Evolutionary conservation across 2,329 filamentous ascomycete genomes (phyloP).

Genomic region (Diplodia intermedia): DNA sequence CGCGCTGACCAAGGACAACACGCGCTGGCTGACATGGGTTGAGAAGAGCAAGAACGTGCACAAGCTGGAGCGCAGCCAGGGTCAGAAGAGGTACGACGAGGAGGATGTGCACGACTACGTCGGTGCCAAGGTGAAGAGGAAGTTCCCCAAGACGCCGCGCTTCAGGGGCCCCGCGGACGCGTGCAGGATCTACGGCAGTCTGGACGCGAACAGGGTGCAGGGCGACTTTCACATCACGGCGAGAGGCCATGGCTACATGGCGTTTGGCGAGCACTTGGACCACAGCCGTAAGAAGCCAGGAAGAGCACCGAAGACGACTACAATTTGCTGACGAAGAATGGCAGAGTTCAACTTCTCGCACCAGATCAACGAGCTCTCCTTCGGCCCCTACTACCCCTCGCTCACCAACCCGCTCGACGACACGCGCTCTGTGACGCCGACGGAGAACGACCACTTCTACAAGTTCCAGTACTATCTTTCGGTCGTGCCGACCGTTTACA

Average conservation of each 20-base stretch:
- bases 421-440: slow-evolving; percentile 75
- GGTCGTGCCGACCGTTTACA: slow-evolving; percentile 93
- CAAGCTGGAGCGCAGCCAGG: slow-evolving; percentile 51
- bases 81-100: slow-evolving; percentile 64
- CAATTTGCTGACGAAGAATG: background rate
- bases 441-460: slow-evolving; percentile 72
- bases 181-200: slow-evolving; percentile 86
- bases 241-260: slow-evolving; percentile 90
- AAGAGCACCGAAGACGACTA: no score
- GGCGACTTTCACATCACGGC: slow-evolving; percentile 98
- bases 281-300: slow-evolving; percentile 68
- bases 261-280: slow-evolving; percentile 79
- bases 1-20: slow-evolving; percentile 75
- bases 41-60: slow-evolving; percentile 69
- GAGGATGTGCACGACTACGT: slow-evolving; percentile 93
- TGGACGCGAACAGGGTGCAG: slow-evolving; percentile 96
- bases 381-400: slow-evolving; percentile 94
- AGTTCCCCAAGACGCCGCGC: slow-evolving; percentile 76
- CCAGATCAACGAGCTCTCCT: slow-evolving; percentile 93
- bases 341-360: slow-evolving; percentile 97
- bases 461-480: slow-evolving; percentile 98
- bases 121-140: slow-evolving; percentile 70
- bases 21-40: slow-evolving; percentile 81
- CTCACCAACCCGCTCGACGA: slow-evolving; percentile 93
- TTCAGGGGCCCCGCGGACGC: slow-evolving; percentile 69